Conservation (phyloP, 257 asterid genomes). For the Cruciata laevipes region DNA sequence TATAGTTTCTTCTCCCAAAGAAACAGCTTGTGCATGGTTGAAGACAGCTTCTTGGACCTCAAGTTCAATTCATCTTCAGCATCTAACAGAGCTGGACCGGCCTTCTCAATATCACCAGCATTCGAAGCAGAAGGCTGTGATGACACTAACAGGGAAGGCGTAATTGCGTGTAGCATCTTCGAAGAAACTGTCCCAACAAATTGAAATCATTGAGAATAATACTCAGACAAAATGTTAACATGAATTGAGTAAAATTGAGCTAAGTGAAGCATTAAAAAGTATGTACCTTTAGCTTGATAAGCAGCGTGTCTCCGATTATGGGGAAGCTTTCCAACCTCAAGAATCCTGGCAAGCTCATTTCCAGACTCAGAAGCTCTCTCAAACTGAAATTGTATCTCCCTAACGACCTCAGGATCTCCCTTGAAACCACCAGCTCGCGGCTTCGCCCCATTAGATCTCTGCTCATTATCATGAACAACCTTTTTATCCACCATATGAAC, state of each 20-base stretch:
- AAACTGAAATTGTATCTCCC: slow-evolving; percentile 71
- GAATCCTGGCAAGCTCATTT: slow-evolving; percentile 60
- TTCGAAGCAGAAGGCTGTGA: slow-evolving; percentile 61
- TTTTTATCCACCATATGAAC: slow-evolving; percentile 87
- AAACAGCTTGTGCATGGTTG: slow-evolving; percentile 75
- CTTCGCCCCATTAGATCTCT: slow-evolving; percentile 48
- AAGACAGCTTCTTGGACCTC: slow-evolving; percentile 69
- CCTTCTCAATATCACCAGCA: slow-evolving; percentile 29
- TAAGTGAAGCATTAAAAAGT: slow-evolving; percentile 17
- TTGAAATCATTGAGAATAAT: slow-evolving; percentile 14
- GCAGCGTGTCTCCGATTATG: slow-evolving; percentile 68
- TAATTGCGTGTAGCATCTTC: slow-evolving; percentile 55
- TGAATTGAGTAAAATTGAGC: slow-evolving; percentile 2
- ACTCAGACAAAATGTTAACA: slow-evolving; percentile 4
- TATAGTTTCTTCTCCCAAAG: slow-evolving; percentile 96
- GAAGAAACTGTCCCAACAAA: slow-evolving; percentile 56
- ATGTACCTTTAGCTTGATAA: slow-evolving; percentile 50
- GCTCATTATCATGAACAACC: slow-evolving; percentile 53
- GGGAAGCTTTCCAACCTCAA: slow-evolving; percentile 86
- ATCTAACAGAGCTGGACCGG: slow-evolving; percentile 44
- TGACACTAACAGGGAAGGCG: slow-evolving; percentile 40
- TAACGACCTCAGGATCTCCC: slow-evolving; percentile 70
- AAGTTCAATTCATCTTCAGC: slow-evolving; percentile 50
- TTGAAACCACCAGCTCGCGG: slow-evolving; percentile 45
- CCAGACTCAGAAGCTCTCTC: slow-evolving; percentile 77